A percentile compares a stretch with the other conserved stretches of the same genome.
Conservation (phyloP, 1,139 yeast species). For the Eremothecium gossypii region DNA sequence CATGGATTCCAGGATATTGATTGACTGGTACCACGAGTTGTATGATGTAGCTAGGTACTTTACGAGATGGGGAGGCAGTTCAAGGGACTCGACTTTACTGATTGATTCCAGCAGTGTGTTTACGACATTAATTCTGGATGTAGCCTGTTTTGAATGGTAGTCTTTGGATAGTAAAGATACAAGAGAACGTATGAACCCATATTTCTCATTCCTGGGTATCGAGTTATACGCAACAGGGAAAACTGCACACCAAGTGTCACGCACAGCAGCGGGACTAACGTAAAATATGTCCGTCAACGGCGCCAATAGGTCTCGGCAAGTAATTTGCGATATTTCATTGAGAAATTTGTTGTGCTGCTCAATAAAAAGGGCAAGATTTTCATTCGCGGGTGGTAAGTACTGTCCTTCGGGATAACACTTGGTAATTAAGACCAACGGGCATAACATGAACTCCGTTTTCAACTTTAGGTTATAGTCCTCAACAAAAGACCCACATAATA, state of each 20-base stretch:
- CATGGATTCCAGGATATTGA: slow-evolving; percentile 69
- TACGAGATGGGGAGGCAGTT: slow-evolving; percentile 89
- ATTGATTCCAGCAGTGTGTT: slow-evolving; percentile 78
- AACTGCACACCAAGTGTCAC: slow-evolving; percentile 72
- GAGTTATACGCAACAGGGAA: slow-evolving; percentile 75
- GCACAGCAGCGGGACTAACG: slow-evolving; percentile 70
- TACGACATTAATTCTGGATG: slow-evolving; percentile 78
- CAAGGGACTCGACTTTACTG: slow-evolving; percentile 60
- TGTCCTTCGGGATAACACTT: too few species aligned
- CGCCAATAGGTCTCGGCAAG: slow-evolving; percentile 50
- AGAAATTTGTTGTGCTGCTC: slow-evolving; percentile 46
- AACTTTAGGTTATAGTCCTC: slow-evolving; percentile 40
- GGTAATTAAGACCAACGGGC: slow-evolving; percentile 42
- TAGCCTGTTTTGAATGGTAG: slow-evolving; percentile 82
- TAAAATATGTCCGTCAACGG: slow-evolving; percentile 80
- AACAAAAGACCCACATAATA: slow-evolving; percentile 72
- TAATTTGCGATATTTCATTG: slow-evolving; percentile 35
- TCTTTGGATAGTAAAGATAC: slow-evolving; percentile 80
- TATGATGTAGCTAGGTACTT: slow-evolving; percentile 83
- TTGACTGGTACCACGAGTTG: slow-evolving; percentile 87
- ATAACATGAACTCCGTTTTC: slow-evolving; percentile 44
- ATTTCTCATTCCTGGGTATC: slow-evolving; percentile 68
- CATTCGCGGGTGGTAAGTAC: slow-evolving; percentile 2
- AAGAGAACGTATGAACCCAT: slow-evolving; percentile 73
- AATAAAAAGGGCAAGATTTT: slow-evolving; percentile 35